Conservation (phyloP, 2,329 filamentous ascomycete species). For the Aspergillus sp. region DNA sequence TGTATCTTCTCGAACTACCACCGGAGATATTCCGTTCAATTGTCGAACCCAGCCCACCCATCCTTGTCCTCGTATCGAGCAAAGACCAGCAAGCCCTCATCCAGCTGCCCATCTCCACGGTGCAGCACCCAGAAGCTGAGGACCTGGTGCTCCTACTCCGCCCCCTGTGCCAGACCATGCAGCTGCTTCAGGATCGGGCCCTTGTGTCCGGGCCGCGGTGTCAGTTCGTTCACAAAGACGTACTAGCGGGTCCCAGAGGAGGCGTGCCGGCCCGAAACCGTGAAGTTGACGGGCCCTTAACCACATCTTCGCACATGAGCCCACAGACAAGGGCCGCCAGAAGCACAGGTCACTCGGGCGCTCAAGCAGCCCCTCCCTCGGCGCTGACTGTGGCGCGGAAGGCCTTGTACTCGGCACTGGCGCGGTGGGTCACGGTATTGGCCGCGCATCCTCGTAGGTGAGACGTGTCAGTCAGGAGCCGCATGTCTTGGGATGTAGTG, state of each 20-base stretch:
- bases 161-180: not conserved
- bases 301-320: not conserved
- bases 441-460: not conserved
- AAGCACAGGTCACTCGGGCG: not conserved
- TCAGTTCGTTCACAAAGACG: not conserved
- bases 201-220: not conserved
- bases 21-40: no score
- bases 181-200: not conserved
- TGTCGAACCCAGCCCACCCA: not conserved
- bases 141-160: not conserved
- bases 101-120: not conserved
- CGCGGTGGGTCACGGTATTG: not conserved
- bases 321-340: not conserved
- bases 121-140: not conserved
- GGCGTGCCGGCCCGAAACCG: not conserved
- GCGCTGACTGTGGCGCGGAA: not conserved
- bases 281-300: not conserved
- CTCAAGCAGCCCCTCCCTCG: not conserved
- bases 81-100: not conserved
- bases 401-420: not conserved
- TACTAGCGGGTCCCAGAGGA: not conserved
- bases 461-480: not conserved
- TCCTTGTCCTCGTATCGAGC: not conserved
- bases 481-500: not conserved
- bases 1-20: no score